Conservation (phyloP, 2,329 filamentous ascomycete species). For the Monosporascus sp. region DNA sequence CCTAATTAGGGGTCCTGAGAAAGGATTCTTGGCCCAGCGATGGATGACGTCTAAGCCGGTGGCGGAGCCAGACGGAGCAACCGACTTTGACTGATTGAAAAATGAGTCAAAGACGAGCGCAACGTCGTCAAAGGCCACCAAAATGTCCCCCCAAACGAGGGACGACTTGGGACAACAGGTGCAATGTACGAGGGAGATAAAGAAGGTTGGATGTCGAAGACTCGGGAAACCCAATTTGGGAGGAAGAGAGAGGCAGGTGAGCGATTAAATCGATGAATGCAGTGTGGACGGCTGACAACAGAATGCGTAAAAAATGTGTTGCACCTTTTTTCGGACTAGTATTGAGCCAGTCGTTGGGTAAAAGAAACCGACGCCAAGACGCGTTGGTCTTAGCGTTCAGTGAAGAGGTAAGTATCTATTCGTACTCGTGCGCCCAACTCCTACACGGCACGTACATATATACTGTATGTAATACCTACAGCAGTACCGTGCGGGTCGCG, state of each 20-base stretch:
- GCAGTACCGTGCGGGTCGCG: too few species aligned
- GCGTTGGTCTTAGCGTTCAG: background rate
- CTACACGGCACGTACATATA: too few species aligned
- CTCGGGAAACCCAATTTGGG: background rate
- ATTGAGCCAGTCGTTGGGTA: background rate
- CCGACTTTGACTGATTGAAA: background rate
- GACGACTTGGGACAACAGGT: background rate
- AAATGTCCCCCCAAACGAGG: background rate
- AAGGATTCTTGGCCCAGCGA: background rate
- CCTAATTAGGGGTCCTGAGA: too few species aligned
- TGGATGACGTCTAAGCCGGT: background rate
- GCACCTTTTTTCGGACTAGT: background rate
- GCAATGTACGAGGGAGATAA: background rate
- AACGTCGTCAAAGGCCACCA: background rate
- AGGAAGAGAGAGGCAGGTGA: background rate
- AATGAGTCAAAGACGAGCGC: background rate
- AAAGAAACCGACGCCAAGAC: background rate
- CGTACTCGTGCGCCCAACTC: too few species aligned
- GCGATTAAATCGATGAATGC: background rate
- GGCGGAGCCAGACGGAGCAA: background rate
- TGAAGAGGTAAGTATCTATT: background rate
- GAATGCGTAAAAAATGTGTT: background rate
- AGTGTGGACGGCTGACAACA: background rate
- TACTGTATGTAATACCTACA: too few species aligned
- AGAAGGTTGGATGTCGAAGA: background rate